Conservation (phyloP, 2,329 filamentous ascomycete genomes). For the Claviceps spartinae region DNA sequence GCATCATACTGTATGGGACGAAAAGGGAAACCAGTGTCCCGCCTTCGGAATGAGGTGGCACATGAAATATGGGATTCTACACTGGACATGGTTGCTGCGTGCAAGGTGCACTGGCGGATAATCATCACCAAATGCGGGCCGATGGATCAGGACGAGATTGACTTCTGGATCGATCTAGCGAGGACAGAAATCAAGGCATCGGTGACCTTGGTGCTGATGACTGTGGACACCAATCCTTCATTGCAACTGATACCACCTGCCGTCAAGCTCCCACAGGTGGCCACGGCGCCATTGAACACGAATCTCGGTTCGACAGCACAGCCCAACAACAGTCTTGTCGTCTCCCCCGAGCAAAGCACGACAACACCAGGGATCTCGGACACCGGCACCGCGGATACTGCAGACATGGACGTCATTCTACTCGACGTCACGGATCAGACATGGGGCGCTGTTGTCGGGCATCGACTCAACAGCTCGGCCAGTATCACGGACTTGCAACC, state of each 20-base stretch:
- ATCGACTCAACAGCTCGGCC: constrained; percentile 48
- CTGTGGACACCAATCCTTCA: constrained; percentile 51
- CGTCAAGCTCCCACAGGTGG: constrained; percentile 31
- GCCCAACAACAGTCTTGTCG: constrained; percentile 29
- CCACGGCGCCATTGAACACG: constrained; percentile 32
- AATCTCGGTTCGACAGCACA: constrained; percentile 60
- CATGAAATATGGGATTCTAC: constrained; percentile 70
- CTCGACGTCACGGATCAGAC: constrained; percentile 61
- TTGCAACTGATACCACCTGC: constrained; percentile 47
- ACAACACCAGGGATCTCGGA: constrained; percentile 33
- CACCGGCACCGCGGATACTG: constrained; percentile 25
- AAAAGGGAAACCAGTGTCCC: constrained; percentile 37
- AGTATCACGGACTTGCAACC: constrained; percentile 41
- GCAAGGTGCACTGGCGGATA: constrained; percentile 64
- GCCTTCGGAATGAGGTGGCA: constrained; percentile 48
- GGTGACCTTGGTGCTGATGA: constrained; percentile 44
- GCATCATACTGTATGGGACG: constrained; percentile 59
- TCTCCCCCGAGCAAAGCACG: constrained; percentile 47
- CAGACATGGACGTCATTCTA: constrained; percentile 47
- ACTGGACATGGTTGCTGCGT: constrained; percentile 53
- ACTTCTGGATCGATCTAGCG: constrained; percentile 41
- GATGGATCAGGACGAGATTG: constrained; percentile 53
- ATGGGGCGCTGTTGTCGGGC: constrained; percentile 59
- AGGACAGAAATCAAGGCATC: constrained; percentile 36
- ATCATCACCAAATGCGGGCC: constrained; percentile 58